Evolutionary conservation across 208 protist genomes (phyloP), one percentile per base, ranked within the genome.

Genomic region (Wallacemonas sp.): DNA sequence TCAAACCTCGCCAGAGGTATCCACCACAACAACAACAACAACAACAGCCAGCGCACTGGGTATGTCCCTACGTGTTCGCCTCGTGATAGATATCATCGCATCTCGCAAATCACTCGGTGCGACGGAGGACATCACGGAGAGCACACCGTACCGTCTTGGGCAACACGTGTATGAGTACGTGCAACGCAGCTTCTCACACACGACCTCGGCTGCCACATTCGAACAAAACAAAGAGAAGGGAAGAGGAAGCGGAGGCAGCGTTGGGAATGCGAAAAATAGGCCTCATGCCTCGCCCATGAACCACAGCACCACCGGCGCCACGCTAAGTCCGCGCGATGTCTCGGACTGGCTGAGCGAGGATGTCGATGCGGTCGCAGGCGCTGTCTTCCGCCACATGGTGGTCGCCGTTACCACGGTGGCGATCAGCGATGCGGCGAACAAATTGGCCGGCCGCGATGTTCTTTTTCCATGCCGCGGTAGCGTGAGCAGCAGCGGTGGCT

Each of bases 61-160:
- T 27, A 9, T 55, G 24, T 36, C 47, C 12, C 47, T n/a, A 6
- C 47, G 47, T 6, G 34, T 79, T 58, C 36, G 64, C 62, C 1
- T 84, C 21, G 63, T 84, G 28, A 51, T 91, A 2, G 85, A 94
- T 60, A 83, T 94, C 46, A 44, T 94, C n/a, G 88, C 85, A 17
- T 91, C 85, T 1, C 82, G 88, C 36, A 94, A 94, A 47, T 77
- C 81, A 21, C 76, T 94, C 15, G 76, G 83, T 1, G 55, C 67
- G 3, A 56, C 59, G 0, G 78, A 80, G n/a, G 51, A 58, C 30
- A 39, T 58, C 51, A 63, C 70, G 26, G 60, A 64, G 33, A 94
- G 88, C 27, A 54, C 62, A 0, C 82, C 88, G 27, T 88, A 94
- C 64, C 62, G 51, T 24, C 64, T 90, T 21, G 84, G 80, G 0